Conservation (phyloP, 371 early-diverging fungal species). For the Rhizomucor pusillus region DNA sequence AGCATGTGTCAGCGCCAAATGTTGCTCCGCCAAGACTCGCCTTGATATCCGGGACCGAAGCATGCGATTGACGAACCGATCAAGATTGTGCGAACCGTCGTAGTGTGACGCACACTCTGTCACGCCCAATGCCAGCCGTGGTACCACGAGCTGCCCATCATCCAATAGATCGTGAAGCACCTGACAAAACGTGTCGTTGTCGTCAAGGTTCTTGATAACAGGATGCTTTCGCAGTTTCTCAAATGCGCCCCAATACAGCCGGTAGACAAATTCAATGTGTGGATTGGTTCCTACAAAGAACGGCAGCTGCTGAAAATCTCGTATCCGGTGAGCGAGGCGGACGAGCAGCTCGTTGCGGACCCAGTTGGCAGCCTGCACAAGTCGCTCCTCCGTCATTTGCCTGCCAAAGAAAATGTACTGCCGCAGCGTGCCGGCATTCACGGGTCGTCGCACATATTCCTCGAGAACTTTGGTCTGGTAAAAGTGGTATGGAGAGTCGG, state of each 20-base stretch:
- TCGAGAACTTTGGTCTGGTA: conserved; percentile 91
- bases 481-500: conserved; percentile 70
- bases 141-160: conserved; percentile 80
- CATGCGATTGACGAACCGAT: conserved; percentile 88
- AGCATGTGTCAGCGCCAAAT: conserved; percentile 75
- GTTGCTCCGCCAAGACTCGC: conserved; percentile 92
- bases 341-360: conserved; percentile 88
- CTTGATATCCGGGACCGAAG: conserved; percentile 89
- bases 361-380: conserved; percentile 85
- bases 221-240: conserved; percentile 70
- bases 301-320: conserved; percentile 86
- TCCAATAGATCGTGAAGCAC: conserved; percentile 68
- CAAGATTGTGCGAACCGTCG: conserved; percentile 36
- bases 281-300: conserved; percentile 93
- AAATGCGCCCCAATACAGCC: conserved; percentile 90
- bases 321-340: conserved; percentile 89
- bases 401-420: conserved; percentile 95
- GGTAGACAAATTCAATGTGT: conserved; percentile 81
- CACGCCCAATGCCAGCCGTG: conserved; percentile 82
- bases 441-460: conserved; percentile 72
- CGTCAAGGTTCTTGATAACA: conserved; percentile 64
- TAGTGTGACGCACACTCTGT: conserved; percentile 68
- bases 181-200: conserved; percentile 76
- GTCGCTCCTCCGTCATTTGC: conserved; percentile 78
- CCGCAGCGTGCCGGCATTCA: conserved; percentile 84